phyloP scores from a whole-genome alignment of 2,329 filamentous ascomycete species.

The Scedosporium apiospermum region DNA sequence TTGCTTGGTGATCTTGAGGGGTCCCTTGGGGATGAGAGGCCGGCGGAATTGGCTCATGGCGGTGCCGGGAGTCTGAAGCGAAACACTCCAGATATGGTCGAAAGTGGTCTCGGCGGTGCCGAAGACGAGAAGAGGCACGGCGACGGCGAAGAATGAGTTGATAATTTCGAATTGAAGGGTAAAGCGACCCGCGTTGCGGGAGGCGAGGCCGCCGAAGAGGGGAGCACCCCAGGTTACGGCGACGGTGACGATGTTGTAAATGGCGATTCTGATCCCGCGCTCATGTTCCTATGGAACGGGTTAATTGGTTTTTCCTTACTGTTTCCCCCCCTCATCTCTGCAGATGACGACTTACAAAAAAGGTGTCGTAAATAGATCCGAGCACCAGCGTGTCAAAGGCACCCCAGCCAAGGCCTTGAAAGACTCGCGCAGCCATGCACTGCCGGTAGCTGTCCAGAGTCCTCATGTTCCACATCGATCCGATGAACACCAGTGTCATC shows the following conservation, averaged over 20 bases:
- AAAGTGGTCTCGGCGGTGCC: slow-evolving; percentile 44
- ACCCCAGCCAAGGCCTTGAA: slow-evolving; percentile 51
- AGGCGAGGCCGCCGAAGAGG: slow-evolving; percentile 40
- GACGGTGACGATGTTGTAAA: slow-evolving; percentile 34
- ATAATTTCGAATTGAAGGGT: slow-evolving; percentile 42
- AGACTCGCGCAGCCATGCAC: slow-evolving; percentile 40
- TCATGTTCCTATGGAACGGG: slow-evolving; percentile 40
- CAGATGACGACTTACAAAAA: slow-evolving; percentile 33
- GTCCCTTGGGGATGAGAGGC: slow-evolving; percentile 13
- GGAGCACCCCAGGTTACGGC: slow-evolving; percentile 44
- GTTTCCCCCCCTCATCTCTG: not conserved
- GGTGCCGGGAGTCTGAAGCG: slow-evolving; percentile 11
- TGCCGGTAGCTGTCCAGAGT: slow-evolving; percentile 29
- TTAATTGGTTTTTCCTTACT: slow-evolving; percentile 12
- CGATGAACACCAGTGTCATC: slow-evolving; percentile 34
- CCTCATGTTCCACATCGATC: slow-evolving; percentile 40
- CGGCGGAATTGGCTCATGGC: slow-evolving; percentile 10
- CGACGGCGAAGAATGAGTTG: slow-evolving; percentile 34
- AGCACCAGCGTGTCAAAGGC: slow-evolving; percentile 45
- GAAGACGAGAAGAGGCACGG: slow-evolving; percentile 36
- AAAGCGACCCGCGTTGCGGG: slow-evolving; percentile 29
- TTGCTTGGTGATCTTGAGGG: slow-evolving; percentile 20
- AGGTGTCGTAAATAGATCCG: slow-evolving; percentile 45
- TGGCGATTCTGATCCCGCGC: slow-evolving; percentile 31
- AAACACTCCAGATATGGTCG: slow-evolving; percentile 26